Evolutionary conservation across 2,329 filamentous ascomycete genomes (phyloP).

Genomic region (Trichoderma koningii): DNA sequence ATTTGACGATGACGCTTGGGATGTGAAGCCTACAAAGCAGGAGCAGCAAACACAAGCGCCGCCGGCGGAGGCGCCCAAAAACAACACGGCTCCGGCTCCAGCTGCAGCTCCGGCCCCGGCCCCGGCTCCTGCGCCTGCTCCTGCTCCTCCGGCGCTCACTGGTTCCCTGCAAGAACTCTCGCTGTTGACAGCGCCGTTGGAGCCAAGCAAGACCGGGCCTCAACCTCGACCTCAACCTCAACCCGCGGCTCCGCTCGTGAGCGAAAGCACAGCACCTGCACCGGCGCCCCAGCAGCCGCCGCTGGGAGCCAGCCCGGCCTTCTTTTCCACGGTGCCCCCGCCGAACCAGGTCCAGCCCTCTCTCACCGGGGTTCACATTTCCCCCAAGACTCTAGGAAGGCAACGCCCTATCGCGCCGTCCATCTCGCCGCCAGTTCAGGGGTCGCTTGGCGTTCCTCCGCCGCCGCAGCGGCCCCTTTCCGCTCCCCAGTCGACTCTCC

Average conservation of each 20-base stretch:
- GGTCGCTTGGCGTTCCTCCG: constrained; percentile 69
- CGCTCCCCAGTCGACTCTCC: constrained; percentile 74
- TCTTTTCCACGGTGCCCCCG: constrained; percentile 50
- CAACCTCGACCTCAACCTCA: not conserved
- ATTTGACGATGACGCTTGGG: constrained; percentile 98
- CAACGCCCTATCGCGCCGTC: constrained; percentile 70
- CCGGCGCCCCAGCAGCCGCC: constrained; percentile 44
- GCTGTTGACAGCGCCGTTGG: constrained; percentile 54
- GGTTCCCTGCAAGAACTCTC: constrained; percentile 67
- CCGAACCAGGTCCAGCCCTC: constrained; percentile 17
- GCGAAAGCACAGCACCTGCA: not conserved
- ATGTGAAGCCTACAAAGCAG: constrained; percentile 80
- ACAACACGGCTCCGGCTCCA: not conserved
- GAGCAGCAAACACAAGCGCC: constrained; percentile 36
- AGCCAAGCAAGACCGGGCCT: constrained; percentile 49
- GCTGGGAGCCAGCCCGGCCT: constrained; percentile 59
- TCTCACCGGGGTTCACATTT: constrained; percentile 25
- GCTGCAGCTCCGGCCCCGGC: not conserved
- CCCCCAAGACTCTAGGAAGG: constrained; percentile 45
- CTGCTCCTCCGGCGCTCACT: constrained; percentile 23
- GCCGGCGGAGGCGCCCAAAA: constrained; percentile 17
- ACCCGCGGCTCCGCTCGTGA: constrained; percentile 29
- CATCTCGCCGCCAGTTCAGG: constrained; percentile 54
- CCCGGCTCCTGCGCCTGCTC: not conserved
- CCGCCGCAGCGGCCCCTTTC: constrained; percentile 82